Base-by-base conservation (phyloP, 2,329 filamentous ascomycete genomes). In the Amphichorda felina region DNA sequence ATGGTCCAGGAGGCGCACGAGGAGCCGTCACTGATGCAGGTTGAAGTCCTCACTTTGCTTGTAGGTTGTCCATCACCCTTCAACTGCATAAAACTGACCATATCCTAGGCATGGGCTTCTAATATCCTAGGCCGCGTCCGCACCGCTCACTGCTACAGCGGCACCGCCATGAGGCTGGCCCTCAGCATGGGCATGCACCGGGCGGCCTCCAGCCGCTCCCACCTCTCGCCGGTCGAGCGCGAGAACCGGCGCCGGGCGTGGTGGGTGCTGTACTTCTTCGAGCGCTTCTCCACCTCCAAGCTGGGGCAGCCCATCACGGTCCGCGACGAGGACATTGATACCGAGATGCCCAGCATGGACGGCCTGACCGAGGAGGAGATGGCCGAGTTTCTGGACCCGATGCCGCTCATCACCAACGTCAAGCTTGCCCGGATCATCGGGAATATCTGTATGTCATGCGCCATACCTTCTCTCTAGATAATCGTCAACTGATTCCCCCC, bases 151-250 rank as follows among this genome's bases (percentile, higher is more conserved):
- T 46, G 44, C 13, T 55, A 55, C n/a, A 49, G 46, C 11, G 54
- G 54, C 2, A 51, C 47, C 3, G 54, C 54, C 1, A 45, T 65
- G 50, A 53, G 63, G 4, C 45, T 64, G 19, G 54, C 59, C 2
- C 46, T 61, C 11, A 58, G 53, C 10, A 55, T 66, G 4, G 63
- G 63, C 0, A 45, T 66, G 37, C 64, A 66, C 24, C 54, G 63
- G 19, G 43, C 47, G 0, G 46, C 42, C 49, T 43, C 47, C 0
- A 37, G 39, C 7, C 38, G 39, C 3, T 45, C 43, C 2, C 39
- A 42, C 0, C 33, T 51, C 2, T 43, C 41, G 2, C 42, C 49
- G 0, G 45, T 50, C 0, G 50, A 52, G 1, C 27, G 43, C 29
- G 51, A 51, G 21, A 45, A 44, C 15, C 43, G 51, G 16, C 33